Conservation (phyloP, 495 filamentous ascomycete genomes). For the Penicillium lividum region DNA sequence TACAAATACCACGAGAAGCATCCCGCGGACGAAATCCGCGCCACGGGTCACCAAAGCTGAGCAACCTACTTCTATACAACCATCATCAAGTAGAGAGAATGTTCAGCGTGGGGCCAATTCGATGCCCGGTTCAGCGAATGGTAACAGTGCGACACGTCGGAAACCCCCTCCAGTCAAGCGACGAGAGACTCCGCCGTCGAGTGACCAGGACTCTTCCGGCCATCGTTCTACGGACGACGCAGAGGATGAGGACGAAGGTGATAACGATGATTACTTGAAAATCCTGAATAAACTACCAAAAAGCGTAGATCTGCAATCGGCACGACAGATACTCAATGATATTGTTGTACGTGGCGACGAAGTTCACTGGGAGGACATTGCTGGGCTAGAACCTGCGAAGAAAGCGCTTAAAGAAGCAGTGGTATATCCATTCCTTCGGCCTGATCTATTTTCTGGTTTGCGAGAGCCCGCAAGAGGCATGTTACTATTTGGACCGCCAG, state of each 20-base stretch:
- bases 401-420: constrained; percentile 92
- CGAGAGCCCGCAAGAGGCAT: constrained; percentile 94
- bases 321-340: constrained; percentile 91
- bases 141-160: constrained; percentile 27
- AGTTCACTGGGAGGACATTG: constrained; percentile 93
- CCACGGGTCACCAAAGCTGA: constrained; percentile 20
- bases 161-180: constrained; percentile 28
- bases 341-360: constrained; percentile 94
- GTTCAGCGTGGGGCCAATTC: constrained; percentile 28
- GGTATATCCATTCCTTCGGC: constrained; percentile 94
- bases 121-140: constrained; percentile 29
- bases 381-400: constrained; percentile 88
- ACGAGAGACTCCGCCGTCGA: constrained; percentile 45
- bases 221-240: constrained; percentile 33
- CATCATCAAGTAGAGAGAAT: constrained; percentile 35
- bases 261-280: constrained; percentile 51
- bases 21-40: constrained; percentile 28
- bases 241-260: constrained; percentile 38
- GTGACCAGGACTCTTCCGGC: constrained; percentile 43
- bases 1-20: constrained; percentile 17
- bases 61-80: constrained; percentile 23
- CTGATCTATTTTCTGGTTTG: constrained; percentile 93
- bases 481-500: constrained; percentile 94
- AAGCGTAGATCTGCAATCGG: constrained; percentile 78
- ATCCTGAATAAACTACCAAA: constrained; percentile 75